Evolutionary conservation across 305 asterid species (phyloP), one percentile per base, ranked within the genome.

Genomic region (Fraxinus dipetala): DNA sequence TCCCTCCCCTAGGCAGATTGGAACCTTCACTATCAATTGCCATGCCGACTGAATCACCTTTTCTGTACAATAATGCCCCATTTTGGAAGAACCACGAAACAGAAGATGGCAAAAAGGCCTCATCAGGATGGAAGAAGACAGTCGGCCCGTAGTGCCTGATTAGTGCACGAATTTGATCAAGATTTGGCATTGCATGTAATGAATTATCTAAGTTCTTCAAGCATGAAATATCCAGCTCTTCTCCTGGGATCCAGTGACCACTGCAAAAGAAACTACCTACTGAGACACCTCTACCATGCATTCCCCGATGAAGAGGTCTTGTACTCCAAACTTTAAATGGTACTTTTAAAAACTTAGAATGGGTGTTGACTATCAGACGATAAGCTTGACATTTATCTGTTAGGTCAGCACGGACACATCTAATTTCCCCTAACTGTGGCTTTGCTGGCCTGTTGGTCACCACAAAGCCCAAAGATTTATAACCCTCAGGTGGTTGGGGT

Each of bases 31-130:
- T 54, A 82, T 93, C 95, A 82, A 95, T 91, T 7, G 79, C 83
- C 80, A 87, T 86, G 48, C 90, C 92, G 5, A 10, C 7, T 3
- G 91, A 69, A 63, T 83, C 84, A 20, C 87, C 82, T 22, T 24
- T 87, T 63, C 59, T 86, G 81, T 78, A 91, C 86, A 95, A 79
- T 36, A 90, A 48, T n/a, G 98, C 94, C 26, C 97, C 98, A 35
- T 90, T 95, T 78, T 67, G 78, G 36, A 95, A 91, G 86, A 93
- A 92, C 98, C 98, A 95, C 2, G 92, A 87, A 82, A 93, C 96
- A 14, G 98, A 93, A 78, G 98, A 92, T 5, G 98, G 96, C 16
- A 95, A 88, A 85, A 91, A 95, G 31, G 72, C 30, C 88, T 95
- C 98, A 18, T 87, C 83, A 4, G 98, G 98, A 81, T 95, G 98